phyloP scores from a whole-genome alignment of 306 rosid genomes.

The Rosa persica region DNA sequence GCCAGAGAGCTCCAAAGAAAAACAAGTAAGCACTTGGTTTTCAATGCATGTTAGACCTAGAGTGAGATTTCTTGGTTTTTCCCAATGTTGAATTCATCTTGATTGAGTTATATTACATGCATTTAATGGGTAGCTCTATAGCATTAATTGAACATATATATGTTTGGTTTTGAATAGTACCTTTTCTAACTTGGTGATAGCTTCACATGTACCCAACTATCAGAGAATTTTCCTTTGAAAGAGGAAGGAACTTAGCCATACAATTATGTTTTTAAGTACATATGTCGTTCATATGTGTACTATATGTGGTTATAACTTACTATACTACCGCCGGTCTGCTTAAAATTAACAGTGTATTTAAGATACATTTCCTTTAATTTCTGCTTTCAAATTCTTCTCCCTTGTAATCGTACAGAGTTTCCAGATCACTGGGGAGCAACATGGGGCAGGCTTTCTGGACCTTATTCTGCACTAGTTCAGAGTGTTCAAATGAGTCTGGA shows the following conservation, averaged over 20 bases:
- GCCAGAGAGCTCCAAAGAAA: not conserved
- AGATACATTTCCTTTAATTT: not conserved
- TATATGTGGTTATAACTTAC: not conserved
- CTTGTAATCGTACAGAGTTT: constrained; percentile 5
- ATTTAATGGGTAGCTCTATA: not conserved
- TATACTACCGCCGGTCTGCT: not conserved
- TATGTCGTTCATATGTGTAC: not conserved
- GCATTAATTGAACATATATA: not conserved
- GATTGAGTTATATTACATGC: not conserved
- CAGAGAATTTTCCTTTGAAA: not conserved
- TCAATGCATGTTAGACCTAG: not conserved
- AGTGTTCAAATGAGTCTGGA: constrained; percentile 10
- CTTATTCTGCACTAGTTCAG: constrained; percentile 10
- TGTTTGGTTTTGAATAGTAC: not conserved
- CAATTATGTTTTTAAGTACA: not conserved
- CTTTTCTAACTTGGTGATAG: not conserved
- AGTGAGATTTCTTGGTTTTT: not conserved
- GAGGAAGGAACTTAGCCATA: not conserved
- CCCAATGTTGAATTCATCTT: not conserved
- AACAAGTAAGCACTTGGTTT: not conserved
- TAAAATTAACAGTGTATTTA: not conserved
- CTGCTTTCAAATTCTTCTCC: not conserved
- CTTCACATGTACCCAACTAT: not conserved
- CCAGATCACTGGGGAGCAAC: not conserved
- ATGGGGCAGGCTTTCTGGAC: constrained; percentile 15